Percentiles rank a stretch among this genome's conserved stretches.
Evolutionary conservation across 164 flowering plant genomes (phyloP).

Genomic region (Platanus orientalis): DNA sequence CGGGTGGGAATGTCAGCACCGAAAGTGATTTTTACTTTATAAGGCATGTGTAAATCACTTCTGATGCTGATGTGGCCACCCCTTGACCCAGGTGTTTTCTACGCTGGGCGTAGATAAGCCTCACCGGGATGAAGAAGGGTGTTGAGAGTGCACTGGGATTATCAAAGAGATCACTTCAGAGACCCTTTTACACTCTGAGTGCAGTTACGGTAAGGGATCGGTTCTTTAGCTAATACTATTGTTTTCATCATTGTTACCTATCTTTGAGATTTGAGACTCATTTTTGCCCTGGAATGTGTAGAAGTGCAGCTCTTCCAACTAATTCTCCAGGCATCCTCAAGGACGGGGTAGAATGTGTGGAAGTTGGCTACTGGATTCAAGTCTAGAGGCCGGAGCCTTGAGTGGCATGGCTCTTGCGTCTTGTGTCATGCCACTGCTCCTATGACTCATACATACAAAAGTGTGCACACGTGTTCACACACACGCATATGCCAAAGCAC

Average conservation of each 20-base stretch:
- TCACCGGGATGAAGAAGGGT: too few relatives aligned
- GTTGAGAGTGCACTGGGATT: constrained; percentile 82
- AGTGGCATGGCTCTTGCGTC: constrained; percentile 91
- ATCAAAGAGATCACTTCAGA: constrained; percentile 57
- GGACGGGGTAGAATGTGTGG: constrained; percentile 98
- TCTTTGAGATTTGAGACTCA: not conserved
- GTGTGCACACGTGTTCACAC: too few relatives aligned
- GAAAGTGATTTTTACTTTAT: too few relatives aligned
- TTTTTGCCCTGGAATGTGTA: constrained; percentile 24
- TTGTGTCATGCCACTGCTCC: too few relatives aligned
- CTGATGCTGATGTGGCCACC: too few relatives aligned
- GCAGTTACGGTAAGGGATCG: constrained; percentile 66
- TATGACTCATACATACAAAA: too few relatives aligned
- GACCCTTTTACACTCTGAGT: constrained; percentile 61
- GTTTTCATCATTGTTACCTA: not conserved
- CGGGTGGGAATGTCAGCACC: too few relatives aligned
- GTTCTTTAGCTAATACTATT: not conserved
- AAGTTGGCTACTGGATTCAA: constrained; percentile 94
- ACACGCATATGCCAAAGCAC: too few relatives aligned
- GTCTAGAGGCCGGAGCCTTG: constrained; percentile 79
- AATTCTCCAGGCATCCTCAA: constrained; percentile 76
- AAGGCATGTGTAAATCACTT: constrained; percentile 70
- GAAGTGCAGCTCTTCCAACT: constrained; percentile 99
- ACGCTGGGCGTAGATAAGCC: too few relatives aligned
- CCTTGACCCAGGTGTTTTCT: too few relatives aligned